Base-by-base conservation (phyloP, 352 stramenopile genomes). In the Pythium oligandrum region DNA sequence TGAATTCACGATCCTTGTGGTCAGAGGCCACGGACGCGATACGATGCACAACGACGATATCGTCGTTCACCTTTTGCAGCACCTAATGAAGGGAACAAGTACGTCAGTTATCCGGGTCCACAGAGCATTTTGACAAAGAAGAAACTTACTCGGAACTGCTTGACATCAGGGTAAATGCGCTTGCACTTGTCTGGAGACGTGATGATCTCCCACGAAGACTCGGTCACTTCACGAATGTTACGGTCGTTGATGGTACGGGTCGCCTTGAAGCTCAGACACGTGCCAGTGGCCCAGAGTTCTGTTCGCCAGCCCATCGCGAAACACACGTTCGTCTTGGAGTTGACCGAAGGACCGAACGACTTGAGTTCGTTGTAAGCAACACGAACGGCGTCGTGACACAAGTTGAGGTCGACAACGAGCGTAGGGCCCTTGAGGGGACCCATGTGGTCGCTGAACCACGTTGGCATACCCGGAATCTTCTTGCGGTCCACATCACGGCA, bases 301-400 rank as follows among this genome's bases (percentile, higher is more conserved):
- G 78, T 87, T 64, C 86, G 88, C 83, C 83, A 93, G 9, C 83
- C 83, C 80, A 93, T 93, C 34, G 83, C 79, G 53, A 88, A 88
- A 49, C 78, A 91, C 39, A 93, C 74, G 56, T 90, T 93, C 46
- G 83, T 93, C 67, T 89, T 89, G 35, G 78, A 84, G 66, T 86
- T 88, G 49, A 88, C 78, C 34, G 78, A 74, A 35, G 81, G 81
- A 36, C 78, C 78, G 47, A 89, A 89, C 10, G 55, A 68, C 70
- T 88, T 86, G 58, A 91, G 61, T 60, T 88, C 77, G 47, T 88
- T 88, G 59, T 91, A 91, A 30, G 78, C 80, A 42, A 84, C 70
- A 60, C 80, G 75, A 63, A 91, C 80, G 49, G 80, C 78, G 37
- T 90, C 80, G 66, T 88, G 80, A 56, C 75, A 88, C 66, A 88